Conservation (phyloP, 257 asterid genomes). For the Rauvolfia tetraphylla region DNA sequence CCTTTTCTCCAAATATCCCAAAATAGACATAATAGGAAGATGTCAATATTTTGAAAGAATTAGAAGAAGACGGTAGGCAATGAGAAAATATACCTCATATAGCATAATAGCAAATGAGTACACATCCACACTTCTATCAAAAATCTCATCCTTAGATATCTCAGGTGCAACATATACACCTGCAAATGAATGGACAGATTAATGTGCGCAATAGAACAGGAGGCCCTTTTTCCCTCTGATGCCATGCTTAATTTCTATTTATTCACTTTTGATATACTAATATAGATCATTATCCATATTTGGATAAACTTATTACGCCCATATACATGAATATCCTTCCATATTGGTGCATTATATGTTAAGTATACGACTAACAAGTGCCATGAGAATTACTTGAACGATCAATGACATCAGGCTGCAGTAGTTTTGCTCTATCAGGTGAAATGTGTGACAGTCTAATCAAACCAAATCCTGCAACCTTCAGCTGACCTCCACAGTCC, state of each 20-base stretch:
- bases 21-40: neutral
- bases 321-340: neutral
- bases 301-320: neutral
- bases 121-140: conserved; percentile 85
- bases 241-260: neutral
- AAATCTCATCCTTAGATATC: conserved; percentile 56
- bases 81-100: conserved; percentile 58
- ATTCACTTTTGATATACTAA: neutral
- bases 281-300: neutral
- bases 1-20: neutral
- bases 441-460: conserved; percentile 53
- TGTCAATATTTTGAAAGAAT: neutral
- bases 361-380: neutral
- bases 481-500: conserved; percentile 96
- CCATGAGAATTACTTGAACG: conserved; percentile 55
- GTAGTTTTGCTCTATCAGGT: conserved; percentile 72
- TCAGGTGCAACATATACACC: conserved; percentile 88
- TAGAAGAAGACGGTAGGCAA: neutral
- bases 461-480: conserved; percentile 92
- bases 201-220: neutral
- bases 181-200: conserved; percentile 25
- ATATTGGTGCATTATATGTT: neutral
- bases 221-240: neutral
- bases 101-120: conserved; percentile 79
- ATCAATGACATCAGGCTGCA: conserved; percentile 69